Conservation (phyloP, 208 protist species). For the Porcisia hertigi region DNA sequence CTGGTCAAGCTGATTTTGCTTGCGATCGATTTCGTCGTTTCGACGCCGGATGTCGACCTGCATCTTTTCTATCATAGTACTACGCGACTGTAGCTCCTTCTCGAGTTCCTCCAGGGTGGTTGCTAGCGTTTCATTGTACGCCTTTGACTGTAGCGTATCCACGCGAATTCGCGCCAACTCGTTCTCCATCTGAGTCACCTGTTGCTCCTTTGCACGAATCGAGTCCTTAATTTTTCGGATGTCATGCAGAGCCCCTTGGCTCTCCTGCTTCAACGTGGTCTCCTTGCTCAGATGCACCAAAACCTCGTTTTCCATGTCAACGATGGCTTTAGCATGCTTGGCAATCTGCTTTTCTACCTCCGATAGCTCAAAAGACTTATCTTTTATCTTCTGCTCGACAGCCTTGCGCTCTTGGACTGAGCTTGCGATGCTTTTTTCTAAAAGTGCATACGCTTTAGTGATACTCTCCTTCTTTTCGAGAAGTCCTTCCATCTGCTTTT, state of each 20-base stretch:
- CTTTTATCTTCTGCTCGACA: conserved; percentile 82
- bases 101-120: conserved; percentile 84
- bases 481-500: conserved; percentile 89
- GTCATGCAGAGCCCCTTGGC: conserved; percentile 83
- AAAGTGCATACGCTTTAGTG: conserved; percentile 69
- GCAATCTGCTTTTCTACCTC: conserved; percentile 84
- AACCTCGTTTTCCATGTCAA: conserved; percentile 90
- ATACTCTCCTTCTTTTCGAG: conserved; percentile 75
- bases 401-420: conserved; percentile 79
- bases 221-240: conserved; percentile 91
- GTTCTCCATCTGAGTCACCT: conserved; percentile 95
- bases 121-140: conserved; percentile 93
- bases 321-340: conserved; percentile 81
- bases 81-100: conserved; percentile 90
- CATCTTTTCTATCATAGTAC: conserved; percentile 92
- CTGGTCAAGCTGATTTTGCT: conserved; percentile 95
- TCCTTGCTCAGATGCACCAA: conserved; percentile 89
- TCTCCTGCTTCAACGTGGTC: conserved; percentile 93
- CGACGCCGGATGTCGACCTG: conserved; percentile 94
- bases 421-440: conserved; percentile 84
- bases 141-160: conserved; percentile 93
- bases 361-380: conserved; percentile 59
- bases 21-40: conserved; percentile 96
- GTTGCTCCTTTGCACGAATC: conserved; percentile 93
- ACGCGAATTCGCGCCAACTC: conserved; percentile 94